Conservation (phyloP, 768 basidiomycete genomes). For the Phanerochaete sordida region DNA sequence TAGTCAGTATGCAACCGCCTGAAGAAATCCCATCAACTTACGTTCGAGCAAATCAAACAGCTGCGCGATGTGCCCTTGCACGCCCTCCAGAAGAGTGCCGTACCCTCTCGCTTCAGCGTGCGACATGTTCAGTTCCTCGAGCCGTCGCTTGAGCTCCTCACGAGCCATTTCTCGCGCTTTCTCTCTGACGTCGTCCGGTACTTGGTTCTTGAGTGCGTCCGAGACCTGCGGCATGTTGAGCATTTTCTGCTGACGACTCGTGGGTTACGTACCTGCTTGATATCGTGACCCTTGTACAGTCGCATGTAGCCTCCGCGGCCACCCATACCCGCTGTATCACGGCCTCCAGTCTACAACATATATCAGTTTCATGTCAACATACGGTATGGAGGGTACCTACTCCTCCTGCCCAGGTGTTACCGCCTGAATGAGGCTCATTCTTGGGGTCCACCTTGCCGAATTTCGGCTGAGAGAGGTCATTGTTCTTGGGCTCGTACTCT, state of each 20-base stretch:
- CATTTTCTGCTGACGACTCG: conserved; percentile 21
- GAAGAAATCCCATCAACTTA: conserved; percentile 24
- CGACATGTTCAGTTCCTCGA: conserved; percentile 64
- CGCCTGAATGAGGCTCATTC: conserved; percentile 53
- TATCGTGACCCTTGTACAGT: conserved; percentile 57
- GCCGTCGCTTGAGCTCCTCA: conserved; percentile 53
- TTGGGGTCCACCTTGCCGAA: conserved; percentile 57
- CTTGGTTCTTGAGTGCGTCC: conserved; percentile 50
- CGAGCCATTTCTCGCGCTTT: conserved; percentile 65
- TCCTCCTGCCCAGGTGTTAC: conserved; percentile 64
- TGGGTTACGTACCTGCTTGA: conserved; percentile 39
- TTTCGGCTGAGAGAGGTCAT: conserved; percentile 50
- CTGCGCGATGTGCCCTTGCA: conserved; percentile 57
- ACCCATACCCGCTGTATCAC: conserved; percentile 64
- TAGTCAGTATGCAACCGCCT: neutral
- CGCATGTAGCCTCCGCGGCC: conserved; percentile 69
- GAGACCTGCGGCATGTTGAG: conserved; percentile 26
- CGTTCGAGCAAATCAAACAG: conserved; percentile 61
- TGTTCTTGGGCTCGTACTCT: conserved; percentile 50
- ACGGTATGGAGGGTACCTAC: conserved; percentile 28
- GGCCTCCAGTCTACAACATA: conserved; percentile 50
- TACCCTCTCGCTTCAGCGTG: conserved; percentile 54
- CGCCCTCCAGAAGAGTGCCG: conserved; percentile 45
- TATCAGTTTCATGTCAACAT: neutral
- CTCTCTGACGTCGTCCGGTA: conserved; percentile 59